Percentiles rank a stretch among this genome's conserved stretches.
Conservation (phyloP, 495 filamentous ascomycete species). For the Penicillium nucicola region DNA sequence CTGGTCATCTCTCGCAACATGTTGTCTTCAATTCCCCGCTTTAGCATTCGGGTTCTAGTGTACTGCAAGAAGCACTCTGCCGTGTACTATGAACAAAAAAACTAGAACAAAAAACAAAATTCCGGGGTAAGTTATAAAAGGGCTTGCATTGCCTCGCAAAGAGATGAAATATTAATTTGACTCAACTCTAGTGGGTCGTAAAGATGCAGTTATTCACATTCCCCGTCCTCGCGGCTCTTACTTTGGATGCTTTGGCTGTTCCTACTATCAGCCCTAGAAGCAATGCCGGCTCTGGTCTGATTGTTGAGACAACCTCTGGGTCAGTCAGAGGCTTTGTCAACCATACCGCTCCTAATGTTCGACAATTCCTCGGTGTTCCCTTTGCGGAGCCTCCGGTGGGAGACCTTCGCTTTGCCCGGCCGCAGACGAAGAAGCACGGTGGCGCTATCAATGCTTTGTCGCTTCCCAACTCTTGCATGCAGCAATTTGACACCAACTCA, state of each 20-base stretch:
- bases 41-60: too few species aligned
- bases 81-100: too few species aligned
- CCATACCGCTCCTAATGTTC: conserved; percentile 22
- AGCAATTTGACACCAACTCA: conserved; percentile 4
- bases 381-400: conserved; percentile 23
- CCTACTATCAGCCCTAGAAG: conserved; percentile 2
- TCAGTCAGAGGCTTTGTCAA: conserved; percentile 27
- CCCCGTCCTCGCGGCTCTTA: too few species aligned
- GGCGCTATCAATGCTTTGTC: background rate
- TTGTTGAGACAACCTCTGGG: conserved; percentile 26
- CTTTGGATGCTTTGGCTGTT: background rate
- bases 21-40: too few species aligned
- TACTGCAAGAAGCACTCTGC: too few species aligned
- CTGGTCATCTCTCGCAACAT: too few species aligned
- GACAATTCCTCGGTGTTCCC: conserved; percentile 33
- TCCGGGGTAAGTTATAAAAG: too few species aligned
- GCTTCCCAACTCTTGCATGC: conserved; percentile 14
- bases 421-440: conserved; percentile 1
- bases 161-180: too few species aligned
- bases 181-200: too few species aligned
- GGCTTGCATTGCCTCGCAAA: too few species aligned
- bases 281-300: background rate
- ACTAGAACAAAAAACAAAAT: too few species aligned
- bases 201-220: too few species aligned
- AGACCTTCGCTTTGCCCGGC: conserved; percentile 14